Base-by-base conservation (phyloP, 169 alveolate species). In the Babesia bovis region DNA sequence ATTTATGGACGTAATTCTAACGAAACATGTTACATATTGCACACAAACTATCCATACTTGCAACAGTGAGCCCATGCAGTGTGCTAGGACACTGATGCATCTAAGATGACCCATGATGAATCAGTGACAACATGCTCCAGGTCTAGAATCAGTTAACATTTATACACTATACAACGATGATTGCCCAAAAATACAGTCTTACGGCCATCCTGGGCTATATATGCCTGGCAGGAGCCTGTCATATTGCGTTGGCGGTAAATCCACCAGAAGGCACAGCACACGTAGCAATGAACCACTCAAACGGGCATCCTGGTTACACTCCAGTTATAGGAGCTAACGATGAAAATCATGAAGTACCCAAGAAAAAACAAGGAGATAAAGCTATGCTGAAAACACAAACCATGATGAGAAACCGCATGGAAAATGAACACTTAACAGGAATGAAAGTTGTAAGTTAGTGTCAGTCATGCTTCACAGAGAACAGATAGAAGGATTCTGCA, bases 401-500 rank as follows among this genome's bases (percentile, higher is more conserved):
- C 44, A 63, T 12, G 60, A 63, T 63, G 73, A 19, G 50, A 10
- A 63, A 63, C 30, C 28, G 47, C 61, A 9, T 66, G 56, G 70
- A 15, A 17, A 63, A 41, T 5, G 85, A 65, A 25, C 41, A 66
- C 45, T 59, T 63, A 26, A 23, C 26, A 12, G 85, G 85, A 17
- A 53, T 75, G 73, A 66, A 26, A 40, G 85, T 75, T 40, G 85
- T 75, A 36, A 2, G 82, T 25, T n/a, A 13, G 13, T 21, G 44
- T 7, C 4, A n/a, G 15, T 12, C 7, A 13, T 1, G 13, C 28
- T 36, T 38, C 26, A 60, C 6, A n/a, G 59, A 17, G 21, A 4
- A 21, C 59, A 78, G 87, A 69, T 78, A 3, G 23, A 58, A 41
- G 76, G 69, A 23, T 78, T 78, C 38, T 78, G 87, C 57, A 40